phyloP scores from a whole-genome alignment of 1,284 basidiomycete genomes.

The Apiotrichum mycotoxinovorans region DNA sequence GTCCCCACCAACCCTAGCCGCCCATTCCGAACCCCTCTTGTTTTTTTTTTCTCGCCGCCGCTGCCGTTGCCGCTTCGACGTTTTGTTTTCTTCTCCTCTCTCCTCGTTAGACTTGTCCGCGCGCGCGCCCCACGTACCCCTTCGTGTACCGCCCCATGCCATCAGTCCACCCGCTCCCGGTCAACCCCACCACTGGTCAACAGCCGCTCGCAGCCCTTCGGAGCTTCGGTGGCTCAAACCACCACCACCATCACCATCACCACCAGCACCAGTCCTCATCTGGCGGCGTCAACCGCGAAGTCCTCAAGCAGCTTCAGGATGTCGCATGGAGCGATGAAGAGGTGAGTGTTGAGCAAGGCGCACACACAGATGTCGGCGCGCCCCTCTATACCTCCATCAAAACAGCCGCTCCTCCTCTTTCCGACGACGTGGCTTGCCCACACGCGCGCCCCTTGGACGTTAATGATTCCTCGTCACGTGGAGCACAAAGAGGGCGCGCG shows the following conservation, averaged over 20 bases:
- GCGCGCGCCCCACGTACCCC: not conserved
- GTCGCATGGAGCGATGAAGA: conserved; percentile 99
- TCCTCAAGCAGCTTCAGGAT: conserved; percentile 72
- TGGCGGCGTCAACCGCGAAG: conserved; percentile 46
- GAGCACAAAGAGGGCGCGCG: not conserved
- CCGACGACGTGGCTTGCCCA: not conserved
- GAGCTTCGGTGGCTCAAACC: conserved; percentile 16
- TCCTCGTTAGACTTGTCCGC: not conserved
- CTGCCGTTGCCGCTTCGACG: not conserved
- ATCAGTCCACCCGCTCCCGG: conserved; percentile 40
- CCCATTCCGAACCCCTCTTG: not conserved
- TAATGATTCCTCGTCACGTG: not conserved
- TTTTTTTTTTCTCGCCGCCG: not conserved
- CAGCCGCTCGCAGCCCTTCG: conserved; percentile 32
- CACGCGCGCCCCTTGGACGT: not conserved
- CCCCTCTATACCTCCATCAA: not conserved
- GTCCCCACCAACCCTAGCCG: no score
- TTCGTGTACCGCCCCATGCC: conserved; percentile 26
- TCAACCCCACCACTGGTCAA: conserved; percentile 47
- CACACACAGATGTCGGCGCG: no score
- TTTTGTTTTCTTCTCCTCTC: not conserved
- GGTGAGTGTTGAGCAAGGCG: conserved; percentile 38
- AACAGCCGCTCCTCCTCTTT: not conserved
- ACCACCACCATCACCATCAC: not conserved
- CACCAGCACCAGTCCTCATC: conserved; percentile 11